These are phyloP conservation scores for Thyridium curvatum DNA, from an alignment of 2,329 filamentous ascomycete species.

Conservation along the genomic window DNA sequence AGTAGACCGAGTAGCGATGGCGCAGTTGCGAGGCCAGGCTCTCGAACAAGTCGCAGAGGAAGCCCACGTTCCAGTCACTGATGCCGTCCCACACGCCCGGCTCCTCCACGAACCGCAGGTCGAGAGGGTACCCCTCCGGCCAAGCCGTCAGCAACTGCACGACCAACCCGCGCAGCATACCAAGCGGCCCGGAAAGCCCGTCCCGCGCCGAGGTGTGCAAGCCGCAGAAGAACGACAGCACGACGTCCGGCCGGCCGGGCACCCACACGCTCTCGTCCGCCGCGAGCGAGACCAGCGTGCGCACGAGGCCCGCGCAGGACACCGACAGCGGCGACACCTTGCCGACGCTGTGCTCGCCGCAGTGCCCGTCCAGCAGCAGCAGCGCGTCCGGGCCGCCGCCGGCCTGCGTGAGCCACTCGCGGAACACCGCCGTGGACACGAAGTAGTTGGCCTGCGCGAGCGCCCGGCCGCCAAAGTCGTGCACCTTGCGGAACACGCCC, in stretches of 20 bases:
- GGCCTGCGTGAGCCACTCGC: too few relatives aligned
- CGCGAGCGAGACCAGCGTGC: not conserved
- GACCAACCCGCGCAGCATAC: constrained; percentile 4
- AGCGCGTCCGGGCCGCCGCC: too few relatives aligned
- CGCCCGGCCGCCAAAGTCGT: constrained; percentile 1
- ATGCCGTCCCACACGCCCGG: too few relatives aligned
- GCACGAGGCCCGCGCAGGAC: constrained; percentile 1
- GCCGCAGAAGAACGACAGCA: constrained; percentile 6
- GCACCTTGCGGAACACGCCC: not conserved
- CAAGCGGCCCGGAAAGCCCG: constrained; percentile 1
- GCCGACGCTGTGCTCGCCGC: not conserved
- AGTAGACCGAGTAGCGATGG: too few relatives aligned
- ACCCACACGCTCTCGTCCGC: too few relatives aligned
- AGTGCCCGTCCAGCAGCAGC: constrained; percentile 5
- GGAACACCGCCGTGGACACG: not conserved
- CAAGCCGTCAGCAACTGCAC: constrained; percentile 12
- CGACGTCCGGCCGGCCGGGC: not conserved
- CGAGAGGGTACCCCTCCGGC: too few relatives aligned
- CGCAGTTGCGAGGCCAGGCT: too few relatives aligned
- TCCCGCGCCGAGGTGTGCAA: not conserved
- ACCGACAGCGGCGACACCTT: not conserved
- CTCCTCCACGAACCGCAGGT: too few relatives aligned
- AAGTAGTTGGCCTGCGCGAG: constrained; percentile 1
- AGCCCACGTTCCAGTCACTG: too few relatives aligned
- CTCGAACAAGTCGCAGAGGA: too few relatives aligned